Evolutionary conservation across 2,329 filamentous ascomycete species (phyloP), one percentile per base, ranked within the genome.

Genomic region (Talaromyces atroroseus): DNA sequence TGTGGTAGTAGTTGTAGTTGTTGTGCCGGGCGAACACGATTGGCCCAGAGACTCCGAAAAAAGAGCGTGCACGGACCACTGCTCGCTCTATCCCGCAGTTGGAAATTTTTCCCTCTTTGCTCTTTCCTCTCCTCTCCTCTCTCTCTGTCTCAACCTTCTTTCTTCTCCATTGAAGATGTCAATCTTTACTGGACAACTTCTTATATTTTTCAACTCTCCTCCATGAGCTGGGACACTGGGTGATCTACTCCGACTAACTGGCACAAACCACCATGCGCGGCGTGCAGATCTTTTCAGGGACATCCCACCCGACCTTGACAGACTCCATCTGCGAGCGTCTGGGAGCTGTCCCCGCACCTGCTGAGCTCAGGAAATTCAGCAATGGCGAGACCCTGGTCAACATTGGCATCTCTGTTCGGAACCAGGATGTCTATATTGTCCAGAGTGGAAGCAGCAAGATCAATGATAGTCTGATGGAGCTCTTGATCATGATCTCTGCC

Each of bases 401-500:
- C 67, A 85, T 88, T 65, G 81, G 82, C 38, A 74, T 73, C 51
- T 87, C 85, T 24, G 91, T 99, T 63, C 89, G 94, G 65, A 95
- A 99, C 71, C 95, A 97, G 74, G 92, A 99, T 82, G 92, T 99
- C 66, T 99, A 97, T 74, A 92, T 99, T 71, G 88, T 99, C 59
- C 94, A 99, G 79, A 97, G 92, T 61, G 94, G 94, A 62, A 96
- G 94, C 76, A 82, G 85, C 70, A 90, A 88, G 76, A 96, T 96
- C 81, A 99, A 99, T 74, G 94, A 99, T 77, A 95, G 90, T 68
- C 91, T 99, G 70, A 96, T 99, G 91, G 94, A 99, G 80, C 82
- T 99, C 70, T 83, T 99, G 70, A 97, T 99, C 75, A 95, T 99
- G 90, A 96, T 97, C 67, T 94, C 90, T 63, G 94, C 94, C 64